Evolutionary conservation across 2,329 filamentous ascomycete species (phyloP), one percentile per base, ranked within the genome.

Genomic region (Trichoderma guizhouense): DNA sequence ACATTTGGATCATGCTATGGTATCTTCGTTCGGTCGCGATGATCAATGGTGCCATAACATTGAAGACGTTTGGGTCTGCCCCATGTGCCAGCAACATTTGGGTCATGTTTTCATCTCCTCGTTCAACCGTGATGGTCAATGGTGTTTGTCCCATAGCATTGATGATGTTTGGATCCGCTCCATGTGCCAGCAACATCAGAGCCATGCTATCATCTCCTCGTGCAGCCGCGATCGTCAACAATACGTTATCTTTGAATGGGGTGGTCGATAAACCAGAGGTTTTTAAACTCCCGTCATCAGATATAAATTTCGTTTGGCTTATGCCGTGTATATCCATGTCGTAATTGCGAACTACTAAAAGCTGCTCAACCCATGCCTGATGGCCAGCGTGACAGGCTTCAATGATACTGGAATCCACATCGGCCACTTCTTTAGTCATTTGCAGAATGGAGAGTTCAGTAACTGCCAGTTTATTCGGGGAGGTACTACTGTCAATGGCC

Each of bases 401-500:
- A 14, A 51, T 3, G 6, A 51, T 51, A 24, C 2, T 14, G 5
- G 47, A 24, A 14, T 24, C 2, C 11, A 51, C 47, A 24, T 51
- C 21, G 11, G 3, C 21, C 2, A 51, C 5, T 51, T 51, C 47
- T 51, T 24, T 24, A 3, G 2, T 24, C 47, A 51, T 51, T 14
- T 24, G 47, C 11, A 3, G 21, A 3, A 24, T 51, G 9, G 47
- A 0, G 21, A 51, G 43, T 3, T 3, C 9, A 24, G n/a, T 11
- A 24, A 51, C 2, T 24, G 11, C 5, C 2, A 24, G 9, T 6
- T 3, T 3, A 6, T 6, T 51, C 3, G 43, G 7, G 2, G 8
- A 51, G 6, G 43, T 0, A 3, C 9, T 3, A 3, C 4, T 9
- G n/a, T 51, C 5, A 12, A 8, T 12, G 3, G n/a, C 9, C 9